These are phyloP conservation scores for Marasmius tenuissimus DNA, from an alignment of 1,284 basidiomycete genomes.

Conservation along the genomic window DNA sequence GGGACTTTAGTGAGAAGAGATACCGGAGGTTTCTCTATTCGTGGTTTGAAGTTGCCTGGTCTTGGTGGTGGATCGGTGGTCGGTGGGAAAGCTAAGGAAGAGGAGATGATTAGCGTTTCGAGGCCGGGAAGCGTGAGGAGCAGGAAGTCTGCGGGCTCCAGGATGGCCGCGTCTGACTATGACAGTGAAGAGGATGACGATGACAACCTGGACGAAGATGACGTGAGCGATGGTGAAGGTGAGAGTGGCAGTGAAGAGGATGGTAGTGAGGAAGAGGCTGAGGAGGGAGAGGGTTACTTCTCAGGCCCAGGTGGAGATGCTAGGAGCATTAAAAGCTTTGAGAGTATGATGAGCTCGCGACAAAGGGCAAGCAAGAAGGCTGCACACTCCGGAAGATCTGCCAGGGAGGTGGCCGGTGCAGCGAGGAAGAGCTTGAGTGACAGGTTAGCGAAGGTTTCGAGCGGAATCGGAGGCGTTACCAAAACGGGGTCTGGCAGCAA, in stretches of 20 bases:
- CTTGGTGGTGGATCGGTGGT: slow-evolving; percentile 18
- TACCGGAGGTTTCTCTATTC: slow-evolving; percentile 19
- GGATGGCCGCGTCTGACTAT: slow-evolving; percentile 13
- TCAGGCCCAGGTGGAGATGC: slow-evolving; percentile 47
- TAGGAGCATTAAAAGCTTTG: slow-evolving; percentile 78
- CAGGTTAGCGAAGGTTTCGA: slow-evolving; percentile 70
- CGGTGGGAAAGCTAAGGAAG: slow-evolving; percentile 16
- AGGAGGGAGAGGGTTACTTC: slow-evolving; percentile 34
- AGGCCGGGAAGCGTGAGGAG: slow-evolving; percentile 13
- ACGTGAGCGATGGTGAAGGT: slow-evolving; percentile 32
- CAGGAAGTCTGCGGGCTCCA: slow-evolving; percentile 2
- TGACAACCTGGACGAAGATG: slow-evolving; percentile 32
- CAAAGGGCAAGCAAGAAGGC: slow-evolving; percentile 33
- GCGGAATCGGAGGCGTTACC: slow-evolving; percentile 50
- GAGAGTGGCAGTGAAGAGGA: slow-evolving; percentile 34
- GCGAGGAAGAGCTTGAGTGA: slow-evolving; percentile 70
- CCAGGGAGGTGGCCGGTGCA: slow-evolving; percentile 18
- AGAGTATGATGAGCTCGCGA: slow-evolving; percentile 71
- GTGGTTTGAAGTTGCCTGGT: slow-evolving; percentile 12
- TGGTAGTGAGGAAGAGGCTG: slow-evolving; percentile 29
- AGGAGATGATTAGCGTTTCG: slow-evolving; percentile 16
- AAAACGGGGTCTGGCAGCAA: slow-evolving; percentile 25
- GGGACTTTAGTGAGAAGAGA: slow-evolving; percentile 57
- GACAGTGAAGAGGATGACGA: slow-evolving; percentile 31
- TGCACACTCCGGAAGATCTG: slow-evolving; percentile 22